Conservation (phyloP, 768 basidiomycete genomes). For the Lactarius trivialis region DNA sequence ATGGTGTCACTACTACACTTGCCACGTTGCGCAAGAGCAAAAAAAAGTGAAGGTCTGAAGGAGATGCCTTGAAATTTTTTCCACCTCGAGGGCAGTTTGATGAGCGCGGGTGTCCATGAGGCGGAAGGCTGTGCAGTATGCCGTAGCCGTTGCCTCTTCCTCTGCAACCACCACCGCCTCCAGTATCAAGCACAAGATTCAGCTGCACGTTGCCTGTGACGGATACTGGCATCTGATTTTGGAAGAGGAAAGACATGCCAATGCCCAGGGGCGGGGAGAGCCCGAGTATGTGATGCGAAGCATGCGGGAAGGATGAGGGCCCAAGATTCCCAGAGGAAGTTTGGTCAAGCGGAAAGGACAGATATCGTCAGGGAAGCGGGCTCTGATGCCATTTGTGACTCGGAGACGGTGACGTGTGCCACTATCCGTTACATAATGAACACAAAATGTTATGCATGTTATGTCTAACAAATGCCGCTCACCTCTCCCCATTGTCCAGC, state of each 20-base stretch:
- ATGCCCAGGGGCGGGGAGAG: conserved; percentile 76
- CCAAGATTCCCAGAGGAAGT: conserved; percentile 86
- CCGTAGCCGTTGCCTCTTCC: conserved; percentile 23
- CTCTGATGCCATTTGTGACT: no score
- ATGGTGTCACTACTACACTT: no score
- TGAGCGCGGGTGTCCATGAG: conserved; percentile 53
- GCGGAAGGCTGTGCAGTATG: conserved; percentile 44
- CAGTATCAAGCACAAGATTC: conserved; percentile 47
- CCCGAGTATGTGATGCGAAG: conserved; percentile 57
- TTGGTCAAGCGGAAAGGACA: conserved; percentile 83
- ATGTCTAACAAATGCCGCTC: no score
- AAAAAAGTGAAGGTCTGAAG: no score
- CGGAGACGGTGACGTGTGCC: no score
- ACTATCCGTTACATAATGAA: no score
- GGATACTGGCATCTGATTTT: conserved; percentile 36
- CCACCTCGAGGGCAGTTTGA: conserved; percentile 63
- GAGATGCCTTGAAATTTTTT: no score
- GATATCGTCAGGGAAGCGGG: no score
- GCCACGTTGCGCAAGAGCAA: no score
- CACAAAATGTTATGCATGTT: no score
- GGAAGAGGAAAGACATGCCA: conserved; percentile 57
- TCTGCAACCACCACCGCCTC: conserved; percentile 27
- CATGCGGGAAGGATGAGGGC: conserved; percentile 64
- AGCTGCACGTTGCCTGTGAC: conserved; percentile 50
- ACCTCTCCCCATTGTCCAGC: no score